Conservation (phyloP, 495 filamentous ascomycete genomes). For the Glarea lozoyensis region DNA sequence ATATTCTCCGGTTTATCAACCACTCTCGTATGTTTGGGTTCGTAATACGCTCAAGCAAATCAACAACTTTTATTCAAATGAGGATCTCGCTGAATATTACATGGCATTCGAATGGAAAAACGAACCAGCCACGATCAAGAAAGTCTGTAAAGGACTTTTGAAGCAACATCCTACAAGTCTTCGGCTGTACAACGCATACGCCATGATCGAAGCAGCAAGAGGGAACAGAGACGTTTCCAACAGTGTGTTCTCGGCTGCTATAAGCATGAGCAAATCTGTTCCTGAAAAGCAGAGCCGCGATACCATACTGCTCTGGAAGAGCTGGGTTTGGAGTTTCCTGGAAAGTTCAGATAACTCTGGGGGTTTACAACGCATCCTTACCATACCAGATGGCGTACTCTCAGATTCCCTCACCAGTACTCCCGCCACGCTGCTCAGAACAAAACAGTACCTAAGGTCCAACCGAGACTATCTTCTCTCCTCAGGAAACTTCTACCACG, state of each 20-base stretch:
- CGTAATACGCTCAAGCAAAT: constrained; percentile 42
- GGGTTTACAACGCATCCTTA: constrained; percentile 28
- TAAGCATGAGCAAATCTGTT: constrained; percentile 44
- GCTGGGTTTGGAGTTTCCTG: constrained; percentile 57
- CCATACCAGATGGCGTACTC: constrained; percentile 19
- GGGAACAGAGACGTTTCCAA: constrained; percentile 44
- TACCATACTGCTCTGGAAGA: constrained; percentile 49
- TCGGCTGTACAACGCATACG: constrained; percentile 70
- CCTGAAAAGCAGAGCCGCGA: constrained; percentile 12
- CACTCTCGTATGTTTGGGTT: constrained; percentile 12
- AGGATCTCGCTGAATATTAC: constrained; percentile 58
- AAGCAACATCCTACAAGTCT: constrained; percentile 57
- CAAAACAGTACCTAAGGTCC: constrained; percentile 45
- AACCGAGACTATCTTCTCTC: constrained; percentile 48
- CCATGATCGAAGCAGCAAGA: constrained; percentile 57
- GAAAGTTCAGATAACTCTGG: constrained; percentile 48
- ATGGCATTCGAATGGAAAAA: constrained; percentile 60
- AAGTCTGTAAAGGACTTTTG: constrained; percentile 62
- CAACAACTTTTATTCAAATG: constrained; percentile 29
- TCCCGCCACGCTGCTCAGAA: constrained; percentile 39
- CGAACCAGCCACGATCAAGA: constrained; percentile 48
- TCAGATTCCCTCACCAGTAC: constrained; percentile 12
- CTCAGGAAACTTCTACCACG: constrained; percentile 30
- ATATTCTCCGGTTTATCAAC: constrained; percentile 5
- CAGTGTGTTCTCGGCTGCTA: constrained; percentile 57